Conservation (phyloP, 2,329 filamentous ascomycete genomes). For the Fusarium haematococcum region DNA sequence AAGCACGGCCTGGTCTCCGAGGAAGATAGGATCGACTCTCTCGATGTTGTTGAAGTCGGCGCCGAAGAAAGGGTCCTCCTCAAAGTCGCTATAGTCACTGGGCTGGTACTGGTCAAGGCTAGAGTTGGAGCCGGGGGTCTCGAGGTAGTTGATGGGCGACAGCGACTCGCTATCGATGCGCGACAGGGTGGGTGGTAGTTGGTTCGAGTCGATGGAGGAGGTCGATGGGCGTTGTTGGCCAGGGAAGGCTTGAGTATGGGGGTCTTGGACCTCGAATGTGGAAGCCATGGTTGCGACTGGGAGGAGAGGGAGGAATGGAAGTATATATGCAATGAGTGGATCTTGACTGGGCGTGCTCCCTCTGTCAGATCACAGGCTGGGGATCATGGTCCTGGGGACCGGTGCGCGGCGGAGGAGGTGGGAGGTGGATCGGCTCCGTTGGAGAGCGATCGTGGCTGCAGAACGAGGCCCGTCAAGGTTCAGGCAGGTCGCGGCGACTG, state of each 20-base stretch:
- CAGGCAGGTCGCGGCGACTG: conserved; percentile 14
- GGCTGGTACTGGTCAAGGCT: conserved; percentile 61
- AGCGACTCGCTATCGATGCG: conserved; percentile 49
- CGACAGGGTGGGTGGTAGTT: conserved; percentile 59
- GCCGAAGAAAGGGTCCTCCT: conserved; percentile 64
- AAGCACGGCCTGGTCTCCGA: conserved; percentile 51
- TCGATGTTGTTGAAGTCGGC: conserved; percentile 60
- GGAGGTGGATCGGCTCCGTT: conserved; percentile 32
- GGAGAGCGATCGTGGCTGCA: conserved; percentile 27
- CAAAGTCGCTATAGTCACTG: conserved; percentile 61
- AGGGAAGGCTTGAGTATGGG: conserved; percentile 39
- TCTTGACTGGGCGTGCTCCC: conserved; percentile 42
- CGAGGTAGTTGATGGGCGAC: conserved; percentile 48
- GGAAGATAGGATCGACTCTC: conserved; percentile 58
- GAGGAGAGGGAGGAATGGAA: conserved; percentile 37
- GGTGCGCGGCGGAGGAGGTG: conserved; percentile 22
- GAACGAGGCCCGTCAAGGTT: conserved; percentile 28
- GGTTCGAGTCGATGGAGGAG: conserved; percentile 51
- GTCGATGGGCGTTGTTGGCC: conserved; percentile 42
- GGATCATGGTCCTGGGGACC: conserved; percentile 47
- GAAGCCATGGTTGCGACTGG: conserved; percentile 56
- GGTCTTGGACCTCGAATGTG: conserved; percentile 53
- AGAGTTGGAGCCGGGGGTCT: conserved; percentile 64
- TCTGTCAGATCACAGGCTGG: conserved; percentile 46
- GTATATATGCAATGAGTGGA: conserved; percentile 51